Evolutionary conservation across 331 rosid genomes (phyloP).

Genomic region (Spiraea crenata): DNA sequence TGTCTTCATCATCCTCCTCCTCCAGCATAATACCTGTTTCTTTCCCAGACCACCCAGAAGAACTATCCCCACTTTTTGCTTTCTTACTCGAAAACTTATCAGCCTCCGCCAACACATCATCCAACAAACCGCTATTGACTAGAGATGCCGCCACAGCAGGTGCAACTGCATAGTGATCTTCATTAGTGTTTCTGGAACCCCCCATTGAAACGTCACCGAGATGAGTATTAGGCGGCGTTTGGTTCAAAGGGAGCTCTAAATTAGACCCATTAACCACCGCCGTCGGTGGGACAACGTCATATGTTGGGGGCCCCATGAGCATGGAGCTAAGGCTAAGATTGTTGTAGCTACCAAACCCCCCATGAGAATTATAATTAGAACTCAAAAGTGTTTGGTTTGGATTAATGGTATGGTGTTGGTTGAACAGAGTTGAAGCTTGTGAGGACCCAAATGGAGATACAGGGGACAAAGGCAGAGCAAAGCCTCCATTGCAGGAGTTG

Average conservation of each 20-base stretch:
- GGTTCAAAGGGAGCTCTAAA: constrained; percentile 51
- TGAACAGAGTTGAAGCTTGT: constrained; percentile 26
- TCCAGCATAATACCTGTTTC: constrained; percentile 31
- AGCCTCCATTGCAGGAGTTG: constrained; percentile 22
- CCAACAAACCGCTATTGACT: constrained; percentile 51
- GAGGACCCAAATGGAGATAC: constrained; percentile 48
- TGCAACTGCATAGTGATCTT: constrained; percentile 28
- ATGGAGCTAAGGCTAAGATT: constrained; percentile 23
- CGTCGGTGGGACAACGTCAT: constrained; percentile 13
- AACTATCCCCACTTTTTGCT: constrained; percentile 29
- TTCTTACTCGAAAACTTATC: constrained; percentile 35
- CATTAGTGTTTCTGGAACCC: constrained; percentile 25
- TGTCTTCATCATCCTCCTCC: constrained; percentile 29
- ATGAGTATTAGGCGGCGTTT: constrained; percentile 31
- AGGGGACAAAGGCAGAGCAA: constrained; percentile 38
- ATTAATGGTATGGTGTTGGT: constrained; percentile 22
- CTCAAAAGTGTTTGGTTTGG: constrained; percentile 19
- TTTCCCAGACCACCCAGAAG: constrained; percentile 10
- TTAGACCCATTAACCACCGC: constrained; percentile 16
- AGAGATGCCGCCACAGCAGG: constrained; percentile 4
- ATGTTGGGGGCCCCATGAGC: constrained; percentile 27
- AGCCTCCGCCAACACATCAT: constrained; percentile 49
- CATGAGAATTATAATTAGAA: constrained; percentile 29
- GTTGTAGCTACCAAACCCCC: constrained; percentile 23
- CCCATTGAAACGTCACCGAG: constrained; percentile 38